Evolutionary conservation across 495 filamentous ascomycete species (phyloP), one percentile per base, ranked within the genome.

Genomic region (Gamarada debralockiae): DNA sequence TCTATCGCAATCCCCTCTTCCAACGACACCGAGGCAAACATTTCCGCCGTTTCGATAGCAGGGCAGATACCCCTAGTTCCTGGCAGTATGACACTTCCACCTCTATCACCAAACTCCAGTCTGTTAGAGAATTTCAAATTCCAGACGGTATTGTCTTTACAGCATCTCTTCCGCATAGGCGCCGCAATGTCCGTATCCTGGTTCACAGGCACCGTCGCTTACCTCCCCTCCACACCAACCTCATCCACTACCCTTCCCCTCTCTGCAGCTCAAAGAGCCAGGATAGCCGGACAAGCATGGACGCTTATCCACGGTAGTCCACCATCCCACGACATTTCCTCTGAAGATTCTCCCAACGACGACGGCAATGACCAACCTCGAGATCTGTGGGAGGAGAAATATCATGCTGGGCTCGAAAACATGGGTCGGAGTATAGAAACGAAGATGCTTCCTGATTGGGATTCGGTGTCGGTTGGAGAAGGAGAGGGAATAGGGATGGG

Each of bases 21-120:
- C 4, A 14, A 25, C 33, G 18, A 49, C 4, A 24, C 34, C 37
- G 18, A 29, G 25, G 25, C 13, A 24, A 41, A 9, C 2, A 27
- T 37, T 12, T 50, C 53, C 25, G 9, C 38, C 41, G 71, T 86
- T 10, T 79, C 79, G 43, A 74, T 96, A 12, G 92, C 95, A 1
- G 93, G 93, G 0, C 92, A 97, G 66, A 95, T 99, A 46, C 90
- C 93, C 1, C 77, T 99, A 2, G 71, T 92, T 2, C 93, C 93
- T 0, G 78, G 84, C 13, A 80, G 79, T 5, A 97, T 98, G 92
- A 68, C 76, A n/a, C 55, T 82, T 2, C 71, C 74, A 52, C 33
- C 25, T 1, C 9, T 21, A 20, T 43, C 20, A 55, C 3, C 59
- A 50, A 12, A 18, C 3, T 21, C 55, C 71, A 17, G 44, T 67